A percentile compares a stretch with the other conserved stretches of the same genome.
These are phyloP conservation scores for Fusarium anthophilum DNA, from an alignment of 2,329 filamentous ascomycete species.

Conservation along the genomic window DNA sequence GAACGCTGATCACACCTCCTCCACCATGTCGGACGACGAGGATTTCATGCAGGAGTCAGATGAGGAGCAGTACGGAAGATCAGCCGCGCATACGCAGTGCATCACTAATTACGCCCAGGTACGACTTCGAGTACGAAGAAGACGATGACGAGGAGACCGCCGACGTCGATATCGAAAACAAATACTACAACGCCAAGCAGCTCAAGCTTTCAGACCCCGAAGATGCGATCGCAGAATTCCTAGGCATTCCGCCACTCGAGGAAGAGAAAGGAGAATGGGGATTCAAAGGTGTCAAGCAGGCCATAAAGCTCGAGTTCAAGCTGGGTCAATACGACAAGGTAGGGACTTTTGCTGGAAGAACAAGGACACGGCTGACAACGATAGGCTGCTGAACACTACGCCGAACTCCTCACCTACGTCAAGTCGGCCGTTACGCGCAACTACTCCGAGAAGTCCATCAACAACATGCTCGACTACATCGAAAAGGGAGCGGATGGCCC, in stretches of 20 bases:
- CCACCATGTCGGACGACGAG: slow-evolving; percentile 61
- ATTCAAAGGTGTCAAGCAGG: slow-evolving; percentile 97
- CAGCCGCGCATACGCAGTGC: slow-evolving; percentile 1
- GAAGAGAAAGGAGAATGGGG: slow-evolving; percentile 97
- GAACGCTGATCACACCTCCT: not conserved
- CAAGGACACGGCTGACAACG: slow-evolving; percentile 34
- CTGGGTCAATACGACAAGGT: slow-evolving; percentile 89
- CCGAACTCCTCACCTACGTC: slow-evolving; percentile 95
- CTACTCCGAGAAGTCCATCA: slow-evolving; percentile 99
- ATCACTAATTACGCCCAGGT: slow-evolving; percentile 56
- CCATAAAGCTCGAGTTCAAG: slow-evolving; percentile 96
- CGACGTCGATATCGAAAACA: slow-evolving; percentile 97
- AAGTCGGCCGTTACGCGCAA: slow-evolving; percentile 97
- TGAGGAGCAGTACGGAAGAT: slow-evolving; percentile 53
- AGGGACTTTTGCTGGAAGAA: not conserved
- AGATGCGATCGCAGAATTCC: slow-evolving; percentile 89
- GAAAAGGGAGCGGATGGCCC: slow-evolving; percentile 83
- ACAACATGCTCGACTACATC: slow-evolving; percentile 98
- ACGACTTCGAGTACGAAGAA: slow-evolving; percentile 97
- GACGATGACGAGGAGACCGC: slow-evolving; percentile 88
- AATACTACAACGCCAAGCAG: slow-evolving; percentile 99
- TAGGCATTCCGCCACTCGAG: slow-evolving; percentile 86
- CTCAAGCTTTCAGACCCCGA: slow-evolving; percentile 87
- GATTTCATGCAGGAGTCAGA: slow-evolving; percentile 61
- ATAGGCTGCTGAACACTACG: slow-evolving; percentile 90